Evolutionary conservation across 2,329 filamentous ascomycete species (phyloP).

Genomic region (Colletotrichum sp.): DNA sequence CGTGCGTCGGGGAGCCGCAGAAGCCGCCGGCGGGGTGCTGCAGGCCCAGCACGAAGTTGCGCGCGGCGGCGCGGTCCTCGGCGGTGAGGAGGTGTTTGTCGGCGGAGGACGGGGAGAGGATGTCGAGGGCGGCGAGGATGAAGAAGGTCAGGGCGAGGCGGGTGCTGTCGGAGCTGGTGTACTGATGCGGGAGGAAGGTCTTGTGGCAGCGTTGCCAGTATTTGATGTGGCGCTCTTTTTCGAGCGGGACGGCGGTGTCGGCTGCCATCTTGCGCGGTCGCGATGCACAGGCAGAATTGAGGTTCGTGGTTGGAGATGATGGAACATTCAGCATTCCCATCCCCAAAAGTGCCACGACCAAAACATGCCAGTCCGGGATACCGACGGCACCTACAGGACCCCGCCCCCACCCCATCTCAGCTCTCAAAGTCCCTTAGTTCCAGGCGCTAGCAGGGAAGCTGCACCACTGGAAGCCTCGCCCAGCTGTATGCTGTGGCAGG

Average conservation of each 20-base stretch:
- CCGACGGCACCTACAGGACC: neutral
- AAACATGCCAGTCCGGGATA: neutral
- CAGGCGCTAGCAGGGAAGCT: conserved; percentile 2
- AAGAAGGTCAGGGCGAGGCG: conserved; percentile 92
- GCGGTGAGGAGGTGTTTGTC: conserved; percentile 46
- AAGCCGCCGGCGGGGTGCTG: conserved; percentile 90
- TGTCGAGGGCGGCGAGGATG: conserved; percentile 82
- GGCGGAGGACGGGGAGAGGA: conserved; percentile 65
- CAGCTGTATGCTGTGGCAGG: neutral
- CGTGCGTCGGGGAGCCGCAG: conserved; percentile 79
- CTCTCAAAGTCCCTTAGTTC: neutral
- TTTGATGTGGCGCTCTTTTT: conserved; percentile 75
- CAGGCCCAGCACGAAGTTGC: conserved; percentile 84
- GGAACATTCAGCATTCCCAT: neutral
- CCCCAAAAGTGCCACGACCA: neutral
- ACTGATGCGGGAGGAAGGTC: conserved; percentile 79
- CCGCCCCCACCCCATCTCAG: neutral
- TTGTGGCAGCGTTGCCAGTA: conserved; percentile 94
- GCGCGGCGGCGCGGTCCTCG: conserved; percentile 49
- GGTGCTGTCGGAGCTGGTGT: conserved; percentile 88
- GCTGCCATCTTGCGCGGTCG: conserved; percentile 20
- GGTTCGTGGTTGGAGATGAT: neutral
- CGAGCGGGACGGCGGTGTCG: conserved; percentile 41
- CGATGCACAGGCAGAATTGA: neutral
- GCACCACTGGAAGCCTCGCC: neutral